Base-by-base conservation (phyloP, 805 yeast genomes). In the Zygoascus ofunaensis region DNA sequence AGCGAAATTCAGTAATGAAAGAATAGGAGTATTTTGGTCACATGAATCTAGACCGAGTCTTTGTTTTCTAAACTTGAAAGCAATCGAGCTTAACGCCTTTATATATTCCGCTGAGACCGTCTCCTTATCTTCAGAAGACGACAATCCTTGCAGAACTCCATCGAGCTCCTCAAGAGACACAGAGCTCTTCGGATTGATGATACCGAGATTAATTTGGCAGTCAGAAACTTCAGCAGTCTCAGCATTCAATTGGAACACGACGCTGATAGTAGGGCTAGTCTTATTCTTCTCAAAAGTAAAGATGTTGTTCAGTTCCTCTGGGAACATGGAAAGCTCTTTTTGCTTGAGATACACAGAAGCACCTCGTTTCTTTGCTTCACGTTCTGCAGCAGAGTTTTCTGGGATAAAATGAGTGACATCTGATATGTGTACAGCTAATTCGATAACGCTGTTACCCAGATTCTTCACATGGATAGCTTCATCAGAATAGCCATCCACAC, bases 331-430 rank as follows among this genome's bases (percentile, higher is more conserved):
- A 37, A 79, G 74, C 23, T 73, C 70, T 49, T 74, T 75, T 59
- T 89, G 95, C 12, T 94, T 92, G 61, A 89, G 72, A 57, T 80
- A 83, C 3, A 90, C 97, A 5, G 95, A 79, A 3, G 90, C 77
- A 1, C 94, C 87, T 60, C 97, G 76, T 66, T 86, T 87, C 63
- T 86, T 84, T 1, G 95, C 83, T 60, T 90, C 87, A 49, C 89
- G 79, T 58, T 92, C 98, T 49, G 90, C 67, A 7, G 77, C 65
- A 0, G 94, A 77, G 14, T 87, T 90, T 34, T 77, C 81, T 52
- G 74, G 77, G 42, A 90, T 64, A 53, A 70, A 85, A 37, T 78
- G 77, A 3, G 94, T 71, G 3, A 82, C 79, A 65, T 92, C 98
- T 26, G 83, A 71, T 38, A 83, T 76, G 61, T 92, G 97, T 58